Conservation (phyloP, 2,329 filamentous ascomycete species). For the Cordyceps farinosa region DNA sequence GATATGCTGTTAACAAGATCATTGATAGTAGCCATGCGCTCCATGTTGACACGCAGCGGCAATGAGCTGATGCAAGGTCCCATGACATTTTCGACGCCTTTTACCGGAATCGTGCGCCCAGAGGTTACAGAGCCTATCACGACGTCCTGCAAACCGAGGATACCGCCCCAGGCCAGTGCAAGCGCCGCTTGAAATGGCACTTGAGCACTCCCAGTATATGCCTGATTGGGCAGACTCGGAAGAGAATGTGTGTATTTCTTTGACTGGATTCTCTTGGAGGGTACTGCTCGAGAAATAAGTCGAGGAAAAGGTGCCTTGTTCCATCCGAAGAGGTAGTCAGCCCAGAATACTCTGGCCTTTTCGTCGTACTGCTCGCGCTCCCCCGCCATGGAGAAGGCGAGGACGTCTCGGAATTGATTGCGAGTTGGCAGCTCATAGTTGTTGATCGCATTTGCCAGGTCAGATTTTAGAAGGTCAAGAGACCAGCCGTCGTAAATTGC, state of each 20-base stretch:
- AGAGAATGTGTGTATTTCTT: background rate
- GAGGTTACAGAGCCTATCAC: constrained; percentile 78
- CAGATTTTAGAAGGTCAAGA: constrained; percentile 67
- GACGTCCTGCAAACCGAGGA: constrained; percentile 63
- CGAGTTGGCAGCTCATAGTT: constrained; percentile 33
- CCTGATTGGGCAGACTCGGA: background rate
- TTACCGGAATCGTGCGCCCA: constrained; percentile 70
- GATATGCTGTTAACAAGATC: constrained; percentile 66
- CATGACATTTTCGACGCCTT: constrained; percentile 66
- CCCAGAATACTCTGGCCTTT: constrained; percentile 63
- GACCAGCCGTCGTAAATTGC: constrained; percentile 94
- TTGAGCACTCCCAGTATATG: constrained; percentile 50
- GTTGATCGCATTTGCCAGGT: constrained; percentile 54
- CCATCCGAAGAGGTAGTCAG: constrained; percentile 57
- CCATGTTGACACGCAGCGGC: constrained; percentile 64
- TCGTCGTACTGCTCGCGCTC: constrained; percentile 31
- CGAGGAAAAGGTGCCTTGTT: constrained; percentile 55
- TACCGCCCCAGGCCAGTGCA: constrained; percentile 60
- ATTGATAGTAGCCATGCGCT: constrained; percentile 45
- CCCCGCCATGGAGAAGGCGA: constrained; percentile 42
- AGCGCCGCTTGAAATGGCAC: constrained; percentile 73
- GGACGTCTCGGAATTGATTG: constrained; percentile 60
- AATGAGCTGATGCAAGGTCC: constrained; percentile 78
- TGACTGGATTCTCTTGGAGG: background rate
- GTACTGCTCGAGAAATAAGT: background rate